Base-by-base conservation (phyloP, 108 stramenopile species). In the Epipyxis sp. region DNA sequence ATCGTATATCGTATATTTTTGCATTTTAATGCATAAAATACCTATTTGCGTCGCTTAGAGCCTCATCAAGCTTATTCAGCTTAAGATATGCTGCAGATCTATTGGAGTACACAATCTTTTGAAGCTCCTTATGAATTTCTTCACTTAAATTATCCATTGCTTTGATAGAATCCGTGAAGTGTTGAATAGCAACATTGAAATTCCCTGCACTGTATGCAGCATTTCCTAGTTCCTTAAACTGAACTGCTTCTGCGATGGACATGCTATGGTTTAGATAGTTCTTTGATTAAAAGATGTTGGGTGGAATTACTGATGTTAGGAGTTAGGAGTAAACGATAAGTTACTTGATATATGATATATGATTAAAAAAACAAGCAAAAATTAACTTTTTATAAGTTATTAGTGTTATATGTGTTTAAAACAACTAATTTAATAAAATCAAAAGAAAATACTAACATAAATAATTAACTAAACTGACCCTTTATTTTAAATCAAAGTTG, bases 41-140 rank as follows among this genome's bases (percentile, higher is more conserved):
- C 61, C 34, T 65, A 32, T 65, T 65, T 65, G 30, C 61, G 25
- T 65, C 61, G 10, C 34, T 37, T 35, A 65, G 13, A 13, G 61
- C 61, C 3, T 65, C 35, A 32, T 65, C 61, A 37, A 35, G 34
- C 35, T 65, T 37, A 10, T 39, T 25, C 20, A 54, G 42, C n/a
- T 37, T 74, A 34, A 6, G 20, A 74, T 74, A 74, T 37, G 71
- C n/a, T 32, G 71, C 71, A n/a, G 46, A 54, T 27, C 71, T 13
- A 39, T 74, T 74, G 34, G 46, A 54, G 34, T 74, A 74, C 10
- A 74, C 10, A 6, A 57, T 27, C 34, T 74, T 74, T 37, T 43
- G 71, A 27, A 37, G 6, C 20, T 6, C 6, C 34, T 39, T 74
- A 34, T 74, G 41, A 25, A 37, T 40, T 37, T 37, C 41, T 40